These are phyloP conservation scores for Rhododendron simsii DNA, from an alignment of 148 eudicot genomes.

Conservation along the genomic window DNA sequence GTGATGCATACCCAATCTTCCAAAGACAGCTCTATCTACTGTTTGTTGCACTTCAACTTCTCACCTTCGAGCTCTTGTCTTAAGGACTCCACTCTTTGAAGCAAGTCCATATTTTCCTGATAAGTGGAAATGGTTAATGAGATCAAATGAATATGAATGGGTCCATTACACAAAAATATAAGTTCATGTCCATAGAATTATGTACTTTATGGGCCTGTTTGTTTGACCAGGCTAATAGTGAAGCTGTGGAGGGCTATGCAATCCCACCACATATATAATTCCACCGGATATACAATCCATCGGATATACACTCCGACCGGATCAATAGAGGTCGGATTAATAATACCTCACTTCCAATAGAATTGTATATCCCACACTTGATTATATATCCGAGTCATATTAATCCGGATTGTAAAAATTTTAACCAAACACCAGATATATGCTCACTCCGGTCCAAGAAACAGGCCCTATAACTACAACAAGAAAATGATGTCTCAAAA, in stretches of 20 bases:
- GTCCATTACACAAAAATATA: background rate
- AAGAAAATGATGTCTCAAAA: background rate
- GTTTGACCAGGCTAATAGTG: background rate
- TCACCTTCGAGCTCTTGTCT: constrained; percentile 66
- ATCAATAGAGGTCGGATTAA: background rate
- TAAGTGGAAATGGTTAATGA: background rate
- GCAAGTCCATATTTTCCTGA: constrained; percentile 72
- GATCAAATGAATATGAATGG: background rate
- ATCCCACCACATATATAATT: too few species aligned
- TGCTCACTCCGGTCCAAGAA: background rate
- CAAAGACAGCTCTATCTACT: constrained; percentile 7
- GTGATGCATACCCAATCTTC: background rate
- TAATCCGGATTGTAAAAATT: background rate
- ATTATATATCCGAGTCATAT: background rate
- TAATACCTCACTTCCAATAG: background rate
- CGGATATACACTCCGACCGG: background rate
- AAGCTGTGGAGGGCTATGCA: background rate
- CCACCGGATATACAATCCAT: background rate
- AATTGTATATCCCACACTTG: background rate
- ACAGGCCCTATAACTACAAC: background rate
- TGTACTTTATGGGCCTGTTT: background rate
- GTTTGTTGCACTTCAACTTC: constrained; percentile 58
- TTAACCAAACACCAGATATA: background rate
- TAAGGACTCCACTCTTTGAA: constrained; percentile 47
- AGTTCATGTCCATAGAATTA: background rate